Evolutionary conservation across 2,329 filamentous ascomycete species (phyloP).

Genomic region (Penicillium hesseltinei): DNA sequence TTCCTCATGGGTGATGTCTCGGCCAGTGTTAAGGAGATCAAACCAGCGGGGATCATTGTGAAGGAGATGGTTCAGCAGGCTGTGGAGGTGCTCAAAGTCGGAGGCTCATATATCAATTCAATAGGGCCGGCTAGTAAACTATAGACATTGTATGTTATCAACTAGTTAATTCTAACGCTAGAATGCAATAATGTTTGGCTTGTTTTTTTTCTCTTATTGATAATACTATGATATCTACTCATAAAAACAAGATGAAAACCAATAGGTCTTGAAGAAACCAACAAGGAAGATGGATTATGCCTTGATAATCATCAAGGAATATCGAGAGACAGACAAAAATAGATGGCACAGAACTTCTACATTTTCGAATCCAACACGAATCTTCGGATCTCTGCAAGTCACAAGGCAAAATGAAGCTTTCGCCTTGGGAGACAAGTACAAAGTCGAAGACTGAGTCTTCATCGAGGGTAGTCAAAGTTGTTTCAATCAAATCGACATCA

Average conservation of each 20-base stretch:
- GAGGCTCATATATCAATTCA: slow-evolving; percentile 57
- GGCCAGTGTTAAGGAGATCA: slow-evolving; percentile 70
- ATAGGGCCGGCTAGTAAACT: slow-evolving; percentile 43
- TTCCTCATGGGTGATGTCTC: slow-evolving; percentile 95
- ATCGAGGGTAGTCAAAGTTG: slow-evolving; percentile 13
- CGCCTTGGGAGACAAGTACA: neutral
- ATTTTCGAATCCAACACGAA: neutral
- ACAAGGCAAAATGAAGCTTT: neutral
- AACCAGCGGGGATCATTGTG: slow-evolving; percentile 82
- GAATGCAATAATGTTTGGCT: slow-evolving; percentile 7
- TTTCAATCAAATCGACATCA: slow-evolving; percentile 7
- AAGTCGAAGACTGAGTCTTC: neutral
- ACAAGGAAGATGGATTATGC: neutral
- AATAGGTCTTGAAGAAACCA: neutral
- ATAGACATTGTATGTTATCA: slow-evolving; percentile 25
- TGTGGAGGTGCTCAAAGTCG: slow-evolving; percentile 63
- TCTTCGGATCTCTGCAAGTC: neutral
- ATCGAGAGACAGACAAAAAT: neutral
- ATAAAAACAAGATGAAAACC: slow-evolving; percentile 2
- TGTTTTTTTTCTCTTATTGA: slow-evolving; percentile 14
- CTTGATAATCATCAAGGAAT: neutral
- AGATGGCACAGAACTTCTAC: neutral
- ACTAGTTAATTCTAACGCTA: neutral
- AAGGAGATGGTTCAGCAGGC: slow-evolving; percentile 83
- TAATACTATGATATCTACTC: slow-evolving; percentile 2